Conservation (phyloP, 78 protist species). For the Capsaspora owczarzaki region DNA sequence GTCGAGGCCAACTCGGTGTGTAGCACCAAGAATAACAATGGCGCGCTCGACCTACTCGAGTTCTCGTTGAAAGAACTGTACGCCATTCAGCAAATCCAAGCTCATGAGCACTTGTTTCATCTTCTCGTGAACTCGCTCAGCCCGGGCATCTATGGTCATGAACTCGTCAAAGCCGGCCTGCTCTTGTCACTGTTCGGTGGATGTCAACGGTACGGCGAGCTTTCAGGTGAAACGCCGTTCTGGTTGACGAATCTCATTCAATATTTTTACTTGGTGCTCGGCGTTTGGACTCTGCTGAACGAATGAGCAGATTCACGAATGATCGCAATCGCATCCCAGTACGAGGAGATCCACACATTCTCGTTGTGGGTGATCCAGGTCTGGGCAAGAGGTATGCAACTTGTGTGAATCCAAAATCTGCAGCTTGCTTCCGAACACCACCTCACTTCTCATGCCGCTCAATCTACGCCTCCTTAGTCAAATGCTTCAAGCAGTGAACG, state of each 20-base stretch:
- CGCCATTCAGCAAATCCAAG: constrained; percentile 49
- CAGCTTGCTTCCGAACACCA: background rate
- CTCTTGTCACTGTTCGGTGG: constrained; percentile 93
- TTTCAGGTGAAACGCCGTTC: constrained; percentile 1
- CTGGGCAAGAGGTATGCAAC: constrained; percentile 95
- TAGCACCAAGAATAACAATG: constrained; percentile 29
- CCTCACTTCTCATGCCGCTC: background rate
- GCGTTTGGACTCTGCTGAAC: background rate
- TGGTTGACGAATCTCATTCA: background rate
- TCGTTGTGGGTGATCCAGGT: constrained; percentile 99
- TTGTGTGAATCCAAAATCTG: background rate
- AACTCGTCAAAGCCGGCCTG: constrained; percentile 86
- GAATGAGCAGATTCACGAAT: background rate
- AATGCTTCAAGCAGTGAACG: constrained; percentile 71
- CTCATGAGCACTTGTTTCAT: constrained; percentile 52
- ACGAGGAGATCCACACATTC: constrained; percentile 87
- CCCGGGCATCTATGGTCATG: constrained; percentile 87
- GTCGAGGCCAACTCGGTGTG: constrained; percentile 65
- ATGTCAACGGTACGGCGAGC: constrained; percentile 21
- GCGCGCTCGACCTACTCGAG: constrained; percentile 2
- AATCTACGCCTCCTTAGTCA: no score
- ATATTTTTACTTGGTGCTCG: background rate
- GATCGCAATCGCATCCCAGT: constrained; percentile 28
- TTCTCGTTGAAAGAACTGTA: constrained; percentile 63
- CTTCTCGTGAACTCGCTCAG: constrained; percentile 86